Base-by-base conservation (phyloP, 495 filamentous ascomycete species). In the Podospora bellae-mahoneyi region DNA sequence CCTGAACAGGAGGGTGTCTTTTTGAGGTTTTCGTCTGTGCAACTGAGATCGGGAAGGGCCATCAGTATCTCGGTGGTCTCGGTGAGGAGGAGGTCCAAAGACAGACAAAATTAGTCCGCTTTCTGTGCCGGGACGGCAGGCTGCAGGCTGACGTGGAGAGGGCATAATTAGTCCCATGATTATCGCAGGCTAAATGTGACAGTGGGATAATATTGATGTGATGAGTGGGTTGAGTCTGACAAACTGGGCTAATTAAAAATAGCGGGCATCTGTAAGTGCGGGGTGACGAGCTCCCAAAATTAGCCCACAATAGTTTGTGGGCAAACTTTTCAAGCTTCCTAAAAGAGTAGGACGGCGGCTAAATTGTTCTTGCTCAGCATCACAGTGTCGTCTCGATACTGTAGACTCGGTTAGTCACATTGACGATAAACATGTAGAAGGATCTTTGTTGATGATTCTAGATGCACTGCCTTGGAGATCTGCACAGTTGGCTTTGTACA, bases 311-410 rank as follows among this genome's bases (percentile, higher is more conserved):
- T 28, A 27, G 23, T 48, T 48, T 16, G 53, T 53, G 27, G 61
- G 62, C 57, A 65, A 69, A 70, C 66, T 64, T 56, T 64, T 34
- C 55, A 68, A 60, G 58, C 57, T 58, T 68, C 73, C 68, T 16
- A 68, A 73, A 65, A 19, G 18, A 65, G 70, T 69, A 64, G 48
- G 18, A 3, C 30, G 34, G 75, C 75, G 76, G 67, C 69, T 77
- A 79, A 78, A 78, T 78, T 74, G 68, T 32, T 75, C 77, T 69
- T 48, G 39, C 13, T 48, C 39, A 48, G 39, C 39, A 48, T 13
- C 39, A 48, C 39, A 48, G 7, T 48, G 39, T 48, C 0, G 13
- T 10, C 13, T 13, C 1, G 39, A 48, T 10, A 39, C 34, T 39
- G 34, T 5, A 39, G 23, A 23, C 23, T 23, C 13, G 7, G 18